Base-by-base conservation (phyloP, 805 yeast genomes). In the Clavispora carvajalis region DNA sequence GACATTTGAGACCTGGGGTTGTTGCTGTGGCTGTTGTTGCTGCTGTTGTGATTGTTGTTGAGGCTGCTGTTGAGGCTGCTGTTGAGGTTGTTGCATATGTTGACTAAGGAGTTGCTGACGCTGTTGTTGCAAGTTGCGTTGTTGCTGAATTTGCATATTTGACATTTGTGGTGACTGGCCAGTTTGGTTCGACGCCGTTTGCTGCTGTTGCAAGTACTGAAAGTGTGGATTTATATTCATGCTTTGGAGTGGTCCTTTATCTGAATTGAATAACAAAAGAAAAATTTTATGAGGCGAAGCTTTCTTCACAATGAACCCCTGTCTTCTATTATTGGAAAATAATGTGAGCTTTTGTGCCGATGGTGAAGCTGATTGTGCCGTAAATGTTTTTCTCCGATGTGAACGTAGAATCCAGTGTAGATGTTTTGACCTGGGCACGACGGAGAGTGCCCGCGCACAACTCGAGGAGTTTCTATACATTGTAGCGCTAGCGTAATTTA, bases 181-280 rank as follows among this genome's bases (percentile, higher is more conserved):
- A 28, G 42, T 43, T 21, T 30, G 40, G 19, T 12, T 21, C 19
- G 58, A 26, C 52, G 60, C 46, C 51, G 64, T 51, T 38, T 45
- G 59, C 47, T 52, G 66, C 49, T 62, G 68, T 46, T 60, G 73
- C 44, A 68, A 57, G 51, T 66, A 67, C 46, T 65, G 74, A 36
- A 67, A 62, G 43, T 68, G 74, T 22, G 72, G 71, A 42, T 65
- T 65, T 35, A 60, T 60, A 53, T 68, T 68, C 73, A 68, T 68
- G 16, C 21, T 16, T 4, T n/a, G n/a, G n/a, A n/a, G n/a, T n/a
- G n/a, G n/a, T n/a, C n/a, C n/a, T n/a, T n/a, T n/a, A n/a, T n/a
- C n/a, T n/a, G n/a, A n/a, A n/a, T n/a, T n/a, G n/a, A n/a, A n/a
- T n/a, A n/a, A n/a, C n/a, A n/a, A n/a, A n/a, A n/a, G n/a, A n/a